Evolutionary conservation across 768 basidiomycete genomes (phyloP).

Genomic region (Psilocybe cubensis): DNA sequence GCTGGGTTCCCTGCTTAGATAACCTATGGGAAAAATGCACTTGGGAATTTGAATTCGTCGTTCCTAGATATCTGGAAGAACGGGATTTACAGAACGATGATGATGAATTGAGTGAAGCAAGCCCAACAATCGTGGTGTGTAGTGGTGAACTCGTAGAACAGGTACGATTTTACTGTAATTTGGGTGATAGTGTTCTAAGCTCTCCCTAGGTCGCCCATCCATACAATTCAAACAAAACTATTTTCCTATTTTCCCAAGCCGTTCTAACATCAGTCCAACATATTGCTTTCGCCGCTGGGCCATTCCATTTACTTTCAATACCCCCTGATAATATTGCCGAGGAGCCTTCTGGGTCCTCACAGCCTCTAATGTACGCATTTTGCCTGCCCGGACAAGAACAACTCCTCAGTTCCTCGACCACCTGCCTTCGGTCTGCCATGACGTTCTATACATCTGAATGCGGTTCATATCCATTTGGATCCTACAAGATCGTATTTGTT

Average conservation of each 20-base stretch:
- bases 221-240: constrained; percentile 90
- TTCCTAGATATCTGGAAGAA: constrained; percentile 82
- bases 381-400: constrained; percentile 89
- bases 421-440: constrained; percentile 88
- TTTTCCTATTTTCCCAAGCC: constrained; percentile 89
- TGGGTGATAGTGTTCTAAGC: constrained; percentile 4
- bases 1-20: constrained; percentile 98
- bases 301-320: constrained; percentile 81
- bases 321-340: constrained; percentile 63
- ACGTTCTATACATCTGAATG: constrained; percentile 89
- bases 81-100: constrained; percentile 45
- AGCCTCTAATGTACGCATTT: constrained; percentile 86
- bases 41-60: constrained; percentile 98
- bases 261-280: constrained; percentile 94
- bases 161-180: constrained; percentile 45
- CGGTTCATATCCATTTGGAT: constrained; percentile 95
- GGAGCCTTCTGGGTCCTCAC: constrained; percentile 64
- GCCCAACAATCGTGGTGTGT: constrained; percentile 86
- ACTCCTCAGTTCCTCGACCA: constrained; percentile 68
- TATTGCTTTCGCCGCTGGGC: constrained; percentile 93
- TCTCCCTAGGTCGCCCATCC: constrained; percentile 83
- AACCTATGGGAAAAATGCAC: constrained; percentile 95
- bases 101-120: constrained; percentile 59
- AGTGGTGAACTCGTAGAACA: constrained; percentile 96
- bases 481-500: constrained; percentile 93